A percentile compares a stretch with the other conserved stretches of the same genome.
Conservation (phyloP, 768 basidiomycete genomes). For the Dentipellis sp. region DNA sequence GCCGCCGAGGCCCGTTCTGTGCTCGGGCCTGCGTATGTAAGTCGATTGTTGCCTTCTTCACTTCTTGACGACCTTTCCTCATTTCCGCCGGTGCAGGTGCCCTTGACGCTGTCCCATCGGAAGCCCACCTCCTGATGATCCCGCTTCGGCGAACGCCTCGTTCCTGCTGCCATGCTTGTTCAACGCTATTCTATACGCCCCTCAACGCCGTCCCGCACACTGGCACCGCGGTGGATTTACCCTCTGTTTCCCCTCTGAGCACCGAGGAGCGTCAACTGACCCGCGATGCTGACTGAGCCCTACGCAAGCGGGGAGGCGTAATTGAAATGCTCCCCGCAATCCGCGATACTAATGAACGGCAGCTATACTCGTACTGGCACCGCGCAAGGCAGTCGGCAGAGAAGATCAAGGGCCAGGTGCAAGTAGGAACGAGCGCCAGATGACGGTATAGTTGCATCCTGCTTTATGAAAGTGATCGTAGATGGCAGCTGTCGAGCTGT, state of each 20-base stretch:
- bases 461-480: background rate
- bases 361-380: background rate
- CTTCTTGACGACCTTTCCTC: background rate
- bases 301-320: background rate
- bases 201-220: background rate
- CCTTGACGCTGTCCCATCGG: background rate
- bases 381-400: background rate
- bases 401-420: background rate
- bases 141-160: background rate
- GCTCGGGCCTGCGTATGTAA: background rate
- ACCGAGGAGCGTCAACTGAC: background rate
- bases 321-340: background rate
- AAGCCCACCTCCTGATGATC: background rate
- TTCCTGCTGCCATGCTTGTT: background rate
- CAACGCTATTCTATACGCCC: background rate
- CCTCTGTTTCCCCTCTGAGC: background rate
- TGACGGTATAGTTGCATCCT: background rate
- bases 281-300: background rate
- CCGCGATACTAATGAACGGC: background rate
- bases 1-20: background rate
- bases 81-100: background rate
- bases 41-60: background rate
- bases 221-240: no score
- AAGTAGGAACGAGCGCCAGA: background rate
- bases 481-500: background rate